Evolutionary conservation across 805 yeast species (phyloP), one percentile per base, ranked within the genome.

Genomic region (Saccharomycopsis babjevae): DNA sequence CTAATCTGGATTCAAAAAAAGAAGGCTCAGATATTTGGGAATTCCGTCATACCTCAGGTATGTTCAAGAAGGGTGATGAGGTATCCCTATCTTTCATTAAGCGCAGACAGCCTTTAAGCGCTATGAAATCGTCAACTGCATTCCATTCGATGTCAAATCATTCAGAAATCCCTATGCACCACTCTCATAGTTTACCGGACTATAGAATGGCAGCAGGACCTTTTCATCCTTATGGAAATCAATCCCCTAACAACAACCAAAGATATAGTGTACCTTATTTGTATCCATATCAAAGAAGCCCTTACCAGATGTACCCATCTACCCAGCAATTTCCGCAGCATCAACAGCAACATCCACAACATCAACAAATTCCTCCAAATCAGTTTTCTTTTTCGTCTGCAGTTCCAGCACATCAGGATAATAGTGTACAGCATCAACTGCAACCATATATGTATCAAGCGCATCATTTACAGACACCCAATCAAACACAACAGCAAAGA

Each of bases 11-110:
- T 22, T 36, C 57, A 16, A 30, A 40, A 15, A 42, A 40, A 16
- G 25, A 43, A 30, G n/a, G 54, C 32, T 10, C 60, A 16, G 52
- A 71, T 62, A 68, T 70, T 16, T 92, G 98, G 98, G 97, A 93
- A 74, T 92, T 92, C 73, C 84, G 85, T 61, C 98, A 92, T 70
- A 82, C 88, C 32, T 84, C 89, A 3, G 89, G 87, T 40, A 79
- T 80, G 62, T 92, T 92, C 74, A 80, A 83, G 66, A 85, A 89
- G 58, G 97, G 97, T 50, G 94, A 91, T 70, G 72, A 83, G 16
- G 94, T 85, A 54, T 77, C 86, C 11, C 74, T 92, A 63, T 81
- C 88, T 59, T 77, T 80, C 16, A 93, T 92, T 70, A 92, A 89
- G 71, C 78, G 98, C 64, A 75, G 97, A 56, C 77, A 73, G 61